These are phyloP conservation scores for Alliaria petiolata DNA, from an alignment of 345 rosid genomes.

Conservation along the genomic window DNA sequence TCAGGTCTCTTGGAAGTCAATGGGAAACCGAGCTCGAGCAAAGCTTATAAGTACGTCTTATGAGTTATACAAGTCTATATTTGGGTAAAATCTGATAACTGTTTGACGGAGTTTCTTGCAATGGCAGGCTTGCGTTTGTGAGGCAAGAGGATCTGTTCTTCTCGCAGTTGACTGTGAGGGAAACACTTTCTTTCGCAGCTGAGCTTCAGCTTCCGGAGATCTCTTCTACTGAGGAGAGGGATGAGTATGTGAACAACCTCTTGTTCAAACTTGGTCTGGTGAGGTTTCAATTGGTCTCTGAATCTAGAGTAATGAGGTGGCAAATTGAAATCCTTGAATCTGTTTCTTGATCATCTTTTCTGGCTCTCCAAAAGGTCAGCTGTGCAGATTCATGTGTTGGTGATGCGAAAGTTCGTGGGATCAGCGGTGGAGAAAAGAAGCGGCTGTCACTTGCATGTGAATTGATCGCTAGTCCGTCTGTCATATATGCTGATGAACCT, in stretches of 20 bases:
- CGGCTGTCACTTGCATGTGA: constrained; percentile 88
- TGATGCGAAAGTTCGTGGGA: constrained; percentile 96
- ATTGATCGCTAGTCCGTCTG: constrained; percentile 96
- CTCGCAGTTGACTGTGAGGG: constrained; percentile 93
- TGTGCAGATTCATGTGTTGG: constrained; percentile 89
- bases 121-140: constrained; percentile 78
- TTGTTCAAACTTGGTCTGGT: constrained; percentile 85
- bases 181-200: constrained; percentile 86
- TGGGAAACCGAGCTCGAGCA: constrained; percentile 59
- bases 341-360: constrained; percentile 27
- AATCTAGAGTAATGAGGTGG: background rate
- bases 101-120: constrained; percentile 10
- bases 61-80: background rate
- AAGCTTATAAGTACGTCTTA: constrained; percentile 60
- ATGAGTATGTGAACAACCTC: constrained; percentile 73
- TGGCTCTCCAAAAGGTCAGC: constrained; percentile 59
- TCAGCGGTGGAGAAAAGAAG: constrained; percentile 98
- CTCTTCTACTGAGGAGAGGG: constrained; percentile 71
- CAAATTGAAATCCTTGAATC: background rate
- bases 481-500: constrained; percentile 96
- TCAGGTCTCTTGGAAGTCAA: constrained; percentile 94
- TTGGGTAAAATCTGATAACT: constrained; percentile 6
- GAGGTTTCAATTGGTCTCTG: constrained; percentile 23
- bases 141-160: constrained; percentile 96
- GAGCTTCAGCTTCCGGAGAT: constrained; percentile 84